Conservation (phyloP, 129 eudicot genomes). For the Silybum marianum region DNA sequence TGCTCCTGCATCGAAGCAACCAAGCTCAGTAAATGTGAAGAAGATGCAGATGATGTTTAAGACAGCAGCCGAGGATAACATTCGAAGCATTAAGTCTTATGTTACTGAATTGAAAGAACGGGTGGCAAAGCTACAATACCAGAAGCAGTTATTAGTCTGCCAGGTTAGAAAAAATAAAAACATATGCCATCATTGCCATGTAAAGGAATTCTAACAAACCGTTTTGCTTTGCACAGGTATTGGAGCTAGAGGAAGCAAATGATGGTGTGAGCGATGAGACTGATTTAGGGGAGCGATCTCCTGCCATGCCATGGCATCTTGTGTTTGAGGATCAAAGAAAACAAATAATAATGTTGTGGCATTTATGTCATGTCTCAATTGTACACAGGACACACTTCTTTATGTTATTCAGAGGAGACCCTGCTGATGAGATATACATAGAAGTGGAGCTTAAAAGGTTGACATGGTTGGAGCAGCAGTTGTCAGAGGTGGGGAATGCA, state of each 20-base stretch:
- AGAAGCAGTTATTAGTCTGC: slow-evolving; percentile 92
- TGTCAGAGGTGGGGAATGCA: slow-evolving; percentile 91
- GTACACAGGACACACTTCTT: slow-evolving; percentile 93
- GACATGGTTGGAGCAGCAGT: slow-evolving; percentile 90
- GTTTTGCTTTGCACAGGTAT: slow-evolving; percentile 45
- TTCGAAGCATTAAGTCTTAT: slow-evolving; percentile 80
- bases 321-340: slow-evolving; percentile 82
- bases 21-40: slow-evolving; percentile 64
- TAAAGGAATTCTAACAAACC: not conserved
- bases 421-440: slow-evolving; percentile 86
- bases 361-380: slow-evolving; percentile 88
- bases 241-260: slow-evolving; percentile 90
- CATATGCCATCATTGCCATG: not conserved
- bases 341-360: slow-evolving; percentile 93
- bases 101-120: slow-evolving; percentile 92
- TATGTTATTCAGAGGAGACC: slow-evolving; percentile 82
- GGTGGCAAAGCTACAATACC: slow-evolving; percentile 96
- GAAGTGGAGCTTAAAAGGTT: slow-evolving; percentile 91
- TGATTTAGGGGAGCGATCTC: slow-evolving; percentile 49
- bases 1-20: slow-evolving; percentile 47
- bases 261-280: slow-evolving; percentile 51
- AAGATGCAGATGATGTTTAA: slow-evolving; percentile 88
- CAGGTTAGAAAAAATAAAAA: slow-evolving; percentile 54
- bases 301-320: slow-evolving; percentile 67
- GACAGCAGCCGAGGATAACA: slow-evolving; percentile 90